Base-by-base conservation (phyloP, 768 basidiomycete species). In the Lactarius evosmus region DNA sequence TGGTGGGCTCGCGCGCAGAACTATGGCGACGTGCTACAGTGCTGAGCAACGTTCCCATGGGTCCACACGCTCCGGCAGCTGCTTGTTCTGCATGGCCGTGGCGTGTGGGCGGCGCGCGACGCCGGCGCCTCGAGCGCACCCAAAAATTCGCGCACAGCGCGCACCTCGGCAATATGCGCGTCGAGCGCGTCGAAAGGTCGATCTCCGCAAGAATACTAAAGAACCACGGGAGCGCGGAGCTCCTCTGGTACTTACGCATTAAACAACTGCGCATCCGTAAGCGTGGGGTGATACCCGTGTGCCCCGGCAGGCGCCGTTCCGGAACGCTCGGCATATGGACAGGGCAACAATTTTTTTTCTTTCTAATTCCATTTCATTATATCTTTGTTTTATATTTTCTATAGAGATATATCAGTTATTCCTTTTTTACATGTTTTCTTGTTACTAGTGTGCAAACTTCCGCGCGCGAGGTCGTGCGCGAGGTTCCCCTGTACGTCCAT, bases 151-250 rank as follows among this genome's bases (percentile, higher is more conserved):
- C n/a, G n/a, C n/a, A n/a, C n/a, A n/a, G n/a, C n/a, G 60, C 69
- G 75, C 14, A 76, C n/a, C n/a, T 67, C 63, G 14, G 72, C 69
- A 14, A 91, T 66, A n/a, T 71, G 73, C 7, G 73, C 64, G 25
- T 74, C 79, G 29, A 94, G 73, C 44, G 85, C 69, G 7, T 74
- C 66, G 6, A 74, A 9, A 95, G 71, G 69, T 92, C 82, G 34
- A 94, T 64, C 69, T 96, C 93, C 11, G 88, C 85, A 5, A 90
- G 74, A 40, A 98, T 71, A 14, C 82, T 95, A 71, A 82, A 98
- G 74, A 95, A 99, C 36, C 93, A 80, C 46, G 84, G 46, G n/a
- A 12, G 81, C 0, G 65, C 50, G 3, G 70, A 66, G 70, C 77
- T 78, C 65, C 76, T 71, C 65, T 73, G n/a, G n/a, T n/a, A n/a